Percentiles rank a stretch among this genome's conserved stretches.
These are phyloP conservation scores for Nothophytophthora sp. DNA, from an alignment of 352 stramenopile genomes.

Conservation along the genomic window DNA sequence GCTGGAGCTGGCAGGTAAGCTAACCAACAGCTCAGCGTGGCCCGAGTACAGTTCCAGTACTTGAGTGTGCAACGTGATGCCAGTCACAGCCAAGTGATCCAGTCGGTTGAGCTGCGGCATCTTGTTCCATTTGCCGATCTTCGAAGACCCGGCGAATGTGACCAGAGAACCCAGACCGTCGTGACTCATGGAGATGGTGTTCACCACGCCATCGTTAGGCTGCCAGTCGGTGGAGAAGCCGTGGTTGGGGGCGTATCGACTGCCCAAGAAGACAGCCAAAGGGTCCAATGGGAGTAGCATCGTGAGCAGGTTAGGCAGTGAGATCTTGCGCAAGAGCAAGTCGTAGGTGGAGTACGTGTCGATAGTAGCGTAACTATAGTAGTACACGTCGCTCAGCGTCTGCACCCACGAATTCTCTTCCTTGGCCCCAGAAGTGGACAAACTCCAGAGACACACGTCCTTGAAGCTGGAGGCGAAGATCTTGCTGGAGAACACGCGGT, in stretches of 20 bases:
- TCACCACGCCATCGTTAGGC: slow-evolving; percentile 48
- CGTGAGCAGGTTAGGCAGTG: slow-evolving; percentile 45
- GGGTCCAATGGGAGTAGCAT: slow-evolving; percentile 45
- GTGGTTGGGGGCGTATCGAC: slow-evolving; percentile 32
- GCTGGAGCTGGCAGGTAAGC: slow-evolving; percentile 16
- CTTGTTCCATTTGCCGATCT: slow-evolving; percentile 51
- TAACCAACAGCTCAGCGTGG: slow-evolving; percentile 27
- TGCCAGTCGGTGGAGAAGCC: slow-evolving; percentile 41
- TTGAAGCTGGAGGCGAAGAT: slow-evolving; percentile 46
- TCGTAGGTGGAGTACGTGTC: slow-evolving; percentile 40
- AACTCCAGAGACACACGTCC: slow-evolving; percentile 46
- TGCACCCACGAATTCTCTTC: slow-evolving; percentile 56
- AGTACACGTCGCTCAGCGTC: slow-evolving; percentile 56
- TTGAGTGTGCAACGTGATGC: slow-evolving; percentile 46
- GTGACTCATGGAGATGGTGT: slow-evolving; percentile 45
- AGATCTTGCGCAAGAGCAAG: slow-evolving; percentile 36
- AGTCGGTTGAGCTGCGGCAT: slow-evolving; percentile 48
- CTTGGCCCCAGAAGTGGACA: slow-evolving; percentile 43
- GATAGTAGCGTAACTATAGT: slow-evolving; percentile 53
- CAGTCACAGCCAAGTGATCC: slow-evolving; percentile 47
- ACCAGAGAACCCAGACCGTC: slow-evolving; percentile 26
- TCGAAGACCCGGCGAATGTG: slow-evolving; percentile 28
- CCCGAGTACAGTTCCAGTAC: slow-evolving; percentile 37
- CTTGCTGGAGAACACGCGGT: slow-evolving; percentile 37
- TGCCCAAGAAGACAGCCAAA: slow-evolving; percentile 33